Conservation (phyloP, 2,329 filamentous ascomycete species). For the Shiraia sp. region DNA sequence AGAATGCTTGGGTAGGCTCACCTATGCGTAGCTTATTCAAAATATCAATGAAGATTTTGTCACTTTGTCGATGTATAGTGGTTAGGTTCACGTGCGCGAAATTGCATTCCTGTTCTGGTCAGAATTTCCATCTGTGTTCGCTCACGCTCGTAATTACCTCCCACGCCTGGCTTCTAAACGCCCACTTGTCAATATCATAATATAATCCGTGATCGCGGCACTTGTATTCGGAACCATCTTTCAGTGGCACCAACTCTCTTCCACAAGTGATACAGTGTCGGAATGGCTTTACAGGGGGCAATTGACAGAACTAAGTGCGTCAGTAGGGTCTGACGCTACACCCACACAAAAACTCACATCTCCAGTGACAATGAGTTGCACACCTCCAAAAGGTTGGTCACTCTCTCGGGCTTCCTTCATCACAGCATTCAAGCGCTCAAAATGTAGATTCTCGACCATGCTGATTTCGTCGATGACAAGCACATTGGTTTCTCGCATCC, state of each 20-base stretch:
- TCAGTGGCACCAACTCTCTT: slow-evolving; percentile 23
- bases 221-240: slow-evolving; percentile 23
- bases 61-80: slow-evolving; percentile 62
- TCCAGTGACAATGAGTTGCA: slow-evolving; percentile 61
- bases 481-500: slow-evolving; percentile 54
- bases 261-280: slow-evolving; percentile 57
- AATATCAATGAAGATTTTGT: slow-evolving; percentile 58
- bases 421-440: slow-evolving; percentile 55
- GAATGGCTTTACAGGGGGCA: slow-evolving; percentile 64
- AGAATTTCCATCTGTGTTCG: neutral
- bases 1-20: neutral
- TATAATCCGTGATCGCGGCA: slow-evolving; percentile 43
- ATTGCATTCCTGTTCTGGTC: slow-evolving; percentile 46
- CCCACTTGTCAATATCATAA: slow-evolving; percentile 61
- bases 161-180: slow-evolving; percentile 63
- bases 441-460: slow-evolving; percentile 63
- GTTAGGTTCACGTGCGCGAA: slow-evolving; percentile 59
- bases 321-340: slow-evolving; percentile 27
- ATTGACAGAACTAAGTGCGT: slow-evolving; percentile 32
- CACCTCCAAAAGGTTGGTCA: slow-evolving; percentile 49
- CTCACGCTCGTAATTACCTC: slow-evolving; percentile 14
- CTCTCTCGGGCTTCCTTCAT: slow-evolving; percentile 47
- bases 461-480: slow-evolving; percentile 69
- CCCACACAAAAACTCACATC: slow-evolving; percentile 44
- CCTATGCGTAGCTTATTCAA: slow-evolving; percentile 61